Base-by-base conservation (phyloP, 2,329 filamentous ascomycete species). In the Ophiostoma sp. region DNA sequence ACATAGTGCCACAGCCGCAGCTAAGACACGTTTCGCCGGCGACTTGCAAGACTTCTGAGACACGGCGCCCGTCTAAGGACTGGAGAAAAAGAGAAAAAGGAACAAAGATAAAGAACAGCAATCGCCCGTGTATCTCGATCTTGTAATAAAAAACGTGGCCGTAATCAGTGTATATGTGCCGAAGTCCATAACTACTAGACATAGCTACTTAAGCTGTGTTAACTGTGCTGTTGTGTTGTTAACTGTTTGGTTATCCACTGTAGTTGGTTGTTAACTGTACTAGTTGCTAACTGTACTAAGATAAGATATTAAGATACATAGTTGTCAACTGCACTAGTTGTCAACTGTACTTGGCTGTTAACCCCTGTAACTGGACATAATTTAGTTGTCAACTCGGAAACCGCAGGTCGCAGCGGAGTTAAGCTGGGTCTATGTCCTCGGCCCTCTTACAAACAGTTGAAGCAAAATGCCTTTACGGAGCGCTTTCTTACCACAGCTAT, bases 121-220 rank as follows among this genome's bases (percentile, higher is more conserved):
- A 57, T 57, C 52, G 52, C 52, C 52, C 52, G 8, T 23, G n/a
- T 57, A 57, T 57, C 52, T 57, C 52, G 52, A 57, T 57, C 52
- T 11, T 57, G n/a, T 11, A 27, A 57, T 8, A 57, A 27, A 57
- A 57, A 57, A 57, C 52, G 52, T 57, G 52, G 52, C n/a, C 52
- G 6, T 54, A 54, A 54, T 54, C 48, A 54, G 7, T 27, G 17
- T 13, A 27, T 10, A 54, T 20, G 52, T 57, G 27, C 27, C 27
- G 27, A 31, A 31, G 27, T 31, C 27, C 27, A 31, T 31, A 1
- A 31, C 27, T 31, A 3, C 27, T 20, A 20, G 3, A 41, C 27
- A 31, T 31, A 31, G 1, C 27, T 31, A 31, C 27, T 31, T 31
- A 31, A 31, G 27, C 3, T 31, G 27, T 31, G 27, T 3, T 31